These are phyloP conservation scores for Botrytis hyacinthi DNA, from an alignment of 2,329 filamentous ascomycete genomes.

Conservation along the genomic window DNA sequence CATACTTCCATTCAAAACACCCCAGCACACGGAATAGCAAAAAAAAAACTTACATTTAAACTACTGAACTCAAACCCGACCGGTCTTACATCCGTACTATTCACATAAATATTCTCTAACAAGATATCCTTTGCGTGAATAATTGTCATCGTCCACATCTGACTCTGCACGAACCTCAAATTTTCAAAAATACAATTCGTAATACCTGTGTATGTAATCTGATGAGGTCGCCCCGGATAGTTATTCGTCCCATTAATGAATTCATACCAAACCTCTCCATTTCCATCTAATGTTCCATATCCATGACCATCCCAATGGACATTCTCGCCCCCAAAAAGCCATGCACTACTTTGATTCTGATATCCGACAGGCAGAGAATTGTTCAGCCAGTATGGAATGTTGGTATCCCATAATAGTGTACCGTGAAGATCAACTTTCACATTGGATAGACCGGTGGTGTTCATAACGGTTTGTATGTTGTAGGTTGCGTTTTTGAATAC, in stretches of 20 bases:
- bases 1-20: background rate
- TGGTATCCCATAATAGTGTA: conserved; percentile 42
- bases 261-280: conserved; percentile 60
- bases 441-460: conserved; percentile 44
- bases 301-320: conserved; percentile 51
- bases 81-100: conserved; percentile 41
- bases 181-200: conserved; percentile 50
- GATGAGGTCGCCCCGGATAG: conserved; percentile 49
- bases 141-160: conserved; percentile 57
- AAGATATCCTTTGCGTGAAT: conserved; percentile 45
- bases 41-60: conserved; percentile 6
- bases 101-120: conserved; percentile 52
- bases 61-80: conserved; percentile 18
- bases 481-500: conserved; percentile 46
- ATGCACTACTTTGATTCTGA: conserved; percentile 55
- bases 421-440: conserved; percentile 52
- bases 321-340: conserved; percentile 53
- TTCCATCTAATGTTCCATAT: conserved; percentile 55
- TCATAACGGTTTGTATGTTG: conserved; percentile 46
- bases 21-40: no score
- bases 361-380: conserved; percentile 51
- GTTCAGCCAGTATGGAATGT: conserved; percentile 13
- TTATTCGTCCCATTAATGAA: conserved; percentile 47
- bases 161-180: conserved; percentile 53
- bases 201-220: conserved; percentile 48